A percentile compares a stretch with the other conserved stretches of the same genome.
Conservation (phyloP, 768 basidiomycete genomes). For the Serendipita sp. region DNA sequence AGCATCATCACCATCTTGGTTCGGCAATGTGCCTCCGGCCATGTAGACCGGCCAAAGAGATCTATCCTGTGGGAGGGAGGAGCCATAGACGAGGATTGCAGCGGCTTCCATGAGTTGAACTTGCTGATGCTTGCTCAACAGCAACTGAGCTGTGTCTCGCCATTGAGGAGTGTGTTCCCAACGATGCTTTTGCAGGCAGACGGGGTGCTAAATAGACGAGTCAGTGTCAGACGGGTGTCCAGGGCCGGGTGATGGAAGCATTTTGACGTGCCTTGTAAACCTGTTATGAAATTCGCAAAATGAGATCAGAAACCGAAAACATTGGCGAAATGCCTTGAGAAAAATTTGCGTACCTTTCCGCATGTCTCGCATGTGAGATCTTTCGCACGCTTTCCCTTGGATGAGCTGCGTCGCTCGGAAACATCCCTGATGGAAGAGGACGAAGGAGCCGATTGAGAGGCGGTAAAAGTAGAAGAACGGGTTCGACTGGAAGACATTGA, state of each 20-base stretch:
- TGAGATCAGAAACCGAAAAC: not conserved
- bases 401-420: not conserved
- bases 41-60: constrained; percentile 81
- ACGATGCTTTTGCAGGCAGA: constrained; percentile 90
- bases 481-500: not conserved
- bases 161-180: constrained; percentile 98
- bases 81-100: constrained; percentile 80
- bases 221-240: not conserved
- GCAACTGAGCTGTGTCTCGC: constrained; percentile 81
- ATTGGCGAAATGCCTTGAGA: no score
- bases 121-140: constrained; percentile 91
- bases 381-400: not conserved
- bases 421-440: not conserved
- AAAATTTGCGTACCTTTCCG: not conserved
- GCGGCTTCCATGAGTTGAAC: constrained; percentile 96
- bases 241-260: not conserved
- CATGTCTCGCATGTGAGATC: constrained; percentile 2
- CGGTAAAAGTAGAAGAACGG: not conserved
- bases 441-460: constrained; percentile 2
- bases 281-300: not conserved
- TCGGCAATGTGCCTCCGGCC: constrained; percentile 21
- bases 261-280: constrained; percentile 4
- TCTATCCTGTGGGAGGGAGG: constrained; percentile 82
- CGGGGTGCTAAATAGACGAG: constrained; percentile 43
- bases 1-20: not conserved